These are phyloP conservation scores for Ambrosia hybrid DNA, from an alignment of 140 eudicot genomes.

Conservation along the genomic window DNA sequence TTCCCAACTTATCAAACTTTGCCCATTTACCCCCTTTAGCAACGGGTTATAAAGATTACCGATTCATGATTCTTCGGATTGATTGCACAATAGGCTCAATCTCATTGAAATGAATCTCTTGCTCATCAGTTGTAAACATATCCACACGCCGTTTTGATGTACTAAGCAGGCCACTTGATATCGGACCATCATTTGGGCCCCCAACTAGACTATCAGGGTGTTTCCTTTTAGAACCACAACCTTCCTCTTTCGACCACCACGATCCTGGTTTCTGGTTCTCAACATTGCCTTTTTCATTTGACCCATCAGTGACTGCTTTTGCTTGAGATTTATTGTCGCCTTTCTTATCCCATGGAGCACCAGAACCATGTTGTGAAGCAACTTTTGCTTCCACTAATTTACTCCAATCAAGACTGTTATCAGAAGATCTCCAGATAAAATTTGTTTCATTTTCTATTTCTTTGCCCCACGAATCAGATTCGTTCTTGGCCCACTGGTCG, in stretches of 20 bases:
- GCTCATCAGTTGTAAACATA: too few relatives aligned
- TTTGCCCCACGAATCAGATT: slow-evolving; percentile 20
- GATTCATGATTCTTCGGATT: slow-evolving; percentile 63
- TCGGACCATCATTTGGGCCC: slow-evolving; percentile 41
- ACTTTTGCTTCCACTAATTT: slow-evolving; percentile 24
- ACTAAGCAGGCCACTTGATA: slow-evolving; percentile 30
- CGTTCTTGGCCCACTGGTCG: slow-evolving; percentile 14
- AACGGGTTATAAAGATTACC: slow-evolving; percentile 40
- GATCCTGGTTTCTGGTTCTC: slow-evolving; percentile 1
- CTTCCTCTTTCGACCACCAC: too few relatives aligned
- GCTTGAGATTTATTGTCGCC: background rate
- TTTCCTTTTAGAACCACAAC: slow-evolving; percentile 60
- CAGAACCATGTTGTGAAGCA: background rate
- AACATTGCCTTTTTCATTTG: slow-evolving; percentile 1
- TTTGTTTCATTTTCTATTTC: background rate
- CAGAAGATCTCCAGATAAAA: too few relatives aligned
- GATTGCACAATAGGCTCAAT: slow-evolving; percentile 65
- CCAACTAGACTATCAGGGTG: slow-evolving; percentile 45
- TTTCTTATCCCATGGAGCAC: too few relatives aligned
- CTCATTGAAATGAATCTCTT: slow-evolving; percentile 55
- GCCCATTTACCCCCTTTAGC: slow-evolving; percentile 5
- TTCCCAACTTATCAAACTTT: background rate
- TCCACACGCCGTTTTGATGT: slow-evolving; percentile 54
- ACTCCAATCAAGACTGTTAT: slow-evolving; percentile 26
- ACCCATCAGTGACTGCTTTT: background rate